phyloP scores from a whole-genome alignment of 2,329 filamentous ascomycete genomes.

The Fusarium sublunatum region DNA sequence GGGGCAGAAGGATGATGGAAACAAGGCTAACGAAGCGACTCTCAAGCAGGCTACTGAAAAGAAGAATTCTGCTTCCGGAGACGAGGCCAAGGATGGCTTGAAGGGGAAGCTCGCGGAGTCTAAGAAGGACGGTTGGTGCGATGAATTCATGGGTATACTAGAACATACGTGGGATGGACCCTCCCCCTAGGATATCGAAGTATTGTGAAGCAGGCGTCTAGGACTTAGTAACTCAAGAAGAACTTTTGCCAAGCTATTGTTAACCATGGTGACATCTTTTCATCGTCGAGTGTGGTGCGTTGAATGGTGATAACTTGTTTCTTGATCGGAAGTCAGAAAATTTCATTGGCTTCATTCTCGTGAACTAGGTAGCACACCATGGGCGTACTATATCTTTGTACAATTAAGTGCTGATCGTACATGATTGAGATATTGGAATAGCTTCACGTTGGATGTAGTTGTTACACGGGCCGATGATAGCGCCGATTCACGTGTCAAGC shows the following conservation, averaged over 20 bases:
- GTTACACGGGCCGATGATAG: slow-evolving; percentile 10
- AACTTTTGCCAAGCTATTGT: background rate
- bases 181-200: too few relatives aligned
- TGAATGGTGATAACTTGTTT: too few relatives aligned
- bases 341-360: too few relatives aligned
- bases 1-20: background rate
- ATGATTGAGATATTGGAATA: slow-evolving; percentile 22
- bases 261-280: too few relatives aligned
- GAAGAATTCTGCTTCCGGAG: too few relatives aligned
- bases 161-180: background rate
- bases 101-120: slow-evolving; percentile 8
- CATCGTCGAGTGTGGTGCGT: too few relatives aligned
- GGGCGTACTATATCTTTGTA: too few relatives aligned
- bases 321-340: too few relatives aligned
- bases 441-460: slow-evolving; percentile 10
- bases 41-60: background rate
- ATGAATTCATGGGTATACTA: slow-evolving; percentile 12
- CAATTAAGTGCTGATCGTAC: too few relatives aligned
- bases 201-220: background rate
- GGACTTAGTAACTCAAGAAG: background rate
- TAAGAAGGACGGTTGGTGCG: slow-evolving; percentile 26
- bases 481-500: slow-evolving; percentile 22
- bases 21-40: background rate
- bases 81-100: background rate
- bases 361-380: too few relatives aligned